Evolutionary conservation across 2,329 filamentous ascomycete genomes (phyloP), one percentile per base, ranked within the genome.

Genomic region (Lasiodiplodia gonubiensis): DNA sequence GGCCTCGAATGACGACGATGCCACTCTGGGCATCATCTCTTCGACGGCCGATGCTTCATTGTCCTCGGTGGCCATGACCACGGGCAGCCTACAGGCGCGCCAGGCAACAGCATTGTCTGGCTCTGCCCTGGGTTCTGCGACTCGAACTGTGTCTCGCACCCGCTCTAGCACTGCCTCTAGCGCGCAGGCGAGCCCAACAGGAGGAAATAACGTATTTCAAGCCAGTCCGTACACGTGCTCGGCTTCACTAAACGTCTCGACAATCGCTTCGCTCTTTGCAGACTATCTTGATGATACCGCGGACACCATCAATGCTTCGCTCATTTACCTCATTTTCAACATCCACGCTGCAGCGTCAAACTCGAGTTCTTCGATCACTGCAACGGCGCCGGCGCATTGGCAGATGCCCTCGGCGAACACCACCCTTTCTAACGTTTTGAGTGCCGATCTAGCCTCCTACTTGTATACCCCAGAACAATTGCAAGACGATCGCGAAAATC

Each of bases 151-250:
- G n/a, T 33, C 37, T 16, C 16, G 46, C n/a, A 52, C 67, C 30
- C 55, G 61, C 37, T n/a, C 64, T 8, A 49, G 51, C 5, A 55
- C 54, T 27, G 30, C 33, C 3, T 59, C 72, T 42, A 71, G 60
- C 25, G 72, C 69, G 63, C 72, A 33, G 21, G 37, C 30, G 57
- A 57, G 51, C 16, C 59, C 68, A 3, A 70, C 64, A 14, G 57
- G n/a, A 16, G 48, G 11, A 35, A 51, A 39, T 16, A 74, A 72
- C 6, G 71, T 84, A 6, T 75, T 83, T 65, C 73, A 84, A 46
- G 77, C 86, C 49, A 88, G 87, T n/a, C 79, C 79, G 70, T 85
- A 78, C 69, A 75, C 77, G 5, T 90, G 88, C 75, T 86, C 86
- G 2, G 73, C 82, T 2, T 78, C 79, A 4, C 80, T 88, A 57